Evolutionary conservation across 345 rosid species (phyloP).

Genomic region (Pugionium cornutum): DNA sequence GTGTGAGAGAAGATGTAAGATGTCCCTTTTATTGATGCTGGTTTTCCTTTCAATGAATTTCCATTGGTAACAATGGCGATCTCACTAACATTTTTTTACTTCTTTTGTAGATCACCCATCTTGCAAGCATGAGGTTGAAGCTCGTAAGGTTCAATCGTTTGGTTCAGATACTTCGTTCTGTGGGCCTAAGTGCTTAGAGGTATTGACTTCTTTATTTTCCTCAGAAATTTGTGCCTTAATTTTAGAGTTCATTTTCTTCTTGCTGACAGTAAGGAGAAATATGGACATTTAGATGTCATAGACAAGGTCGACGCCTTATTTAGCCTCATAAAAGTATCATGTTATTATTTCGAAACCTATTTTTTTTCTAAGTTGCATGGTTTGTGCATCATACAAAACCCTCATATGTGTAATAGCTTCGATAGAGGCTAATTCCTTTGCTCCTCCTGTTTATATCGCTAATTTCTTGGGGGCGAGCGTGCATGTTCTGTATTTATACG

Average conservation of each 20-base stretch:
- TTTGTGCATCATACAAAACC: conserved; percentile 5
- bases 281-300: conserved; percentile 8
- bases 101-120: conserved; percentile 64
- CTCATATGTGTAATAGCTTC: conserved; percentile 7
- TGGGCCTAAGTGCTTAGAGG: conserved; percentile 80
- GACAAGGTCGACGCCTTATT: background rate
- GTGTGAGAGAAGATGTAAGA: conserved; percentile 86
- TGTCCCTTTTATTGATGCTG: conserved; percentile 27
- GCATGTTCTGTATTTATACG: conserved; percentile 11
- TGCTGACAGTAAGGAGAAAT: conserved; percentile 13
- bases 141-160: conserved; percentile 41
- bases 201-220: conserved; percentile 35
- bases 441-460: background rate
- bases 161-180: conserved; percentile 57
- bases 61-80: conserved; percentile 12
- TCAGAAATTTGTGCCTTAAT: conserved; percentile 5
- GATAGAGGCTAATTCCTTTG: conserved; percentile 2
- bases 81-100: conserved; percentile 25
- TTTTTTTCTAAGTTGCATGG: background rate
- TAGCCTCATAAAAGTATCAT: conserved; percentile 2
- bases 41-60: background rate
- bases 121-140: conserved; percentile 57
- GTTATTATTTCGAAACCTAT: background rate
- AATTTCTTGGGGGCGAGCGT: background rate
- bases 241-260: background rate